phyloP scores from a whole-genome alignment of 306 rosid species.

The Oxytropis ochrocephala region DNA sequence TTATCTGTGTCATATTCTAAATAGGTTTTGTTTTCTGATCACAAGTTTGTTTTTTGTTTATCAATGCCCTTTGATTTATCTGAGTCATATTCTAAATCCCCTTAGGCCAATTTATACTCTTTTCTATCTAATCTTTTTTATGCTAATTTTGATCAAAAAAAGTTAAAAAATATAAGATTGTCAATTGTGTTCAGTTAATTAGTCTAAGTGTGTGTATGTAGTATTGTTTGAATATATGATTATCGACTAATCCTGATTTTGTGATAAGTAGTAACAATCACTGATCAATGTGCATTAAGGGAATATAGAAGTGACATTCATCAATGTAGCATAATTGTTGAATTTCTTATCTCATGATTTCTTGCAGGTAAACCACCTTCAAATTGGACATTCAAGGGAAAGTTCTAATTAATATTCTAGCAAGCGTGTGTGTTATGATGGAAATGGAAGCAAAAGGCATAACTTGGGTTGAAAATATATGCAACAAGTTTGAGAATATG shows the following conservation, averaged over 20 bases:
- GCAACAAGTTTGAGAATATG: conserved; percentile 71
- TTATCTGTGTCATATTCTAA: not conserved
- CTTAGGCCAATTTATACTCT: not conserved
- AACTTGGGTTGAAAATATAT: conserved; percentile 67
- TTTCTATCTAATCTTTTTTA: not conserved
- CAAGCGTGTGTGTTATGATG: conserved; percentile 21
- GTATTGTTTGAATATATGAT: not conserved
- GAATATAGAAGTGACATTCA: not conserved
- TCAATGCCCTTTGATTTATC: no score
- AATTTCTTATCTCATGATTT: not conserved
- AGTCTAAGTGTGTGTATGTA: conserved; percentile 5
- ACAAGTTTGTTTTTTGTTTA: not conserved
- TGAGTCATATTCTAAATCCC: no score
- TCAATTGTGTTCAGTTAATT: conserved; percentile 3
- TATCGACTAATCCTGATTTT: not conserved
- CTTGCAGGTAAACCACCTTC: conserved; percentile 22
- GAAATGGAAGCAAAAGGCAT: conserved; percentile 62
- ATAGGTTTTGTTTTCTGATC: conserved; percentile 18
- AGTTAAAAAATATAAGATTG: not conserved
- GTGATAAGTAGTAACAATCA: no score
- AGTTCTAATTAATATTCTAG: conserved; percentile 1
- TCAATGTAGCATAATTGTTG: not conserved
- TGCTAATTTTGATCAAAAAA: conserved; percentile 7
- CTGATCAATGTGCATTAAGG: no score
- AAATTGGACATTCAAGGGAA: conserved; percentile 12